Conservation (phyloP, 2,329 filamentous ascomycete species). For the Fonsecaea erecta region DNA sequence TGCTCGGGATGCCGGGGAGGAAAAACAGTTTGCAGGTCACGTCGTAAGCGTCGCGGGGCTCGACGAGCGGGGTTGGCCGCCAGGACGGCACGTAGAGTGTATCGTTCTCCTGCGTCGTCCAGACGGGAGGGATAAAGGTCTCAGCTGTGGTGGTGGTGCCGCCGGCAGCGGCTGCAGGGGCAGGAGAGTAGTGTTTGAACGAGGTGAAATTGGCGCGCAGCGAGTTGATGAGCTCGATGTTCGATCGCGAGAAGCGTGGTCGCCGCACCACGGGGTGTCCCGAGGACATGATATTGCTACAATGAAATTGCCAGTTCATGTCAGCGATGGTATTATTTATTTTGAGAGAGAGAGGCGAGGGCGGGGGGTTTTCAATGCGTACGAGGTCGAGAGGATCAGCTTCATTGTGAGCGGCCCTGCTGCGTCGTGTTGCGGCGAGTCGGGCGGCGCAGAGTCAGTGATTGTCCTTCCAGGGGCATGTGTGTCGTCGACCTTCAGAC, state of each 20-base stretch:
- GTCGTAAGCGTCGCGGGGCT: slow-evolving; percentile 85
- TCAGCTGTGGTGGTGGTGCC: slow-evolving; percentile 29
- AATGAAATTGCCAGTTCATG: slow-evolving; percentile 4
- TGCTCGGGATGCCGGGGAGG: slow-evolving; percentile 70
- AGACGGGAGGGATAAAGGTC: slow-evolving; percentile 48
- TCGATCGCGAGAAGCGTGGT: slow-evolving; percentile 78
- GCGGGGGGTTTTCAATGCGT: no score
- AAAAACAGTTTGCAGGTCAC: slow-evolving; percentile 97
- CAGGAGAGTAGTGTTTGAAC: slow-evolving; percentile 59
- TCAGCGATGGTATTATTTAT: slow-evolving; percentile 21
- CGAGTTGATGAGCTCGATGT: slow-evolving; percentile 88
- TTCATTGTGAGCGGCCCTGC: slow-evolving; percentile 59
- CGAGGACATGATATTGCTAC: slow-evolving; percentile 80
- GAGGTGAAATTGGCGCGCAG: slow-evolving; percentile 81
- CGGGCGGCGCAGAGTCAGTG: no score
- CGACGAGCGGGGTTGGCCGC: slow-evolving; percentile 72
- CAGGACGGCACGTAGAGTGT: slow-evolving; percentile 78
- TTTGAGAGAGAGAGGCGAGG: no score
- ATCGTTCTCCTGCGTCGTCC: slow-evolving; percentile 69
- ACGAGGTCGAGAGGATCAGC: slow-evolving; percentile 85
- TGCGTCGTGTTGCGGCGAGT: background rate
- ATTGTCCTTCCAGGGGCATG: no score
- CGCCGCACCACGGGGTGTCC: slow-evolving; percentile 84
- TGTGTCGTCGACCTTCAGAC: no score
- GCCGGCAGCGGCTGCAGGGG: background rate